These are phyloP conservation scores for Asterophora parasitica DNA, from an alignment of 768 basidiomycete genomes.

Conservation along the genomic window DNA sequence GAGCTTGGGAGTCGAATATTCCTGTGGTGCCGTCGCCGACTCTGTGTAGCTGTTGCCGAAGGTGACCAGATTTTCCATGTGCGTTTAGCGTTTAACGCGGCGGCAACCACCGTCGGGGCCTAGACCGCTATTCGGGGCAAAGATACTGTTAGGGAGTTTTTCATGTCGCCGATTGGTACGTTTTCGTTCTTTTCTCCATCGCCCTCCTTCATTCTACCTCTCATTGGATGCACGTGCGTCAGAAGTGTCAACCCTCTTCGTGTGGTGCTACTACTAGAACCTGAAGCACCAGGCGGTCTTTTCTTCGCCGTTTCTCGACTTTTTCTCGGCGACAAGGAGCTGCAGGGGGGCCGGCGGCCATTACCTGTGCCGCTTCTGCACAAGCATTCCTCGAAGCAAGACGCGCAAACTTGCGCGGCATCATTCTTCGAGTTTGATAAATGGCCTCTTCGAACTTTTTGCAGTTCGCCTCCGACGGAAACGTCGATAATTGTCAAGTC, in stretches of 20 bases:
- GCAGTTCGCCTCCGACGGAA: no score
- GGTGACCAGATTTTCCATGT: constrained; percentile 61
- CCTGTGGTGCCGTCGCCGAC: constrained; percentile 30
- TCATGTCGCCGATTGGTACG: background rate
- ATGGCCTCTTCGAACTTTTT: no score
- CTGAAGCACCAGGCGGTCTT: background rate
- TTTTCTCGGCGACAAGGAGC: no score
- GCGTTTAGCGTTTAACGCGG: constrained; percentile 31
- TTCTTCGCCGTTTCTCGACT: no score
- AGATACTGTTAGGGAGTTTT: background rate
- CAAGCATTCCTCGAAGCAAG: no score
- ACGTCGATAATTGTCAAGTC: no score
- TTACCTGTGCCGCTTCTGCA: no score
- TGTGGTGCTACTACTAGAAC: background rate
- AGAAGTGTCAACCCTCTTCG: background rate
- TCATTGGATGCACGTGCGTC: background rate
- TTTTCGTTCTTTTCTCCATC: background rate
- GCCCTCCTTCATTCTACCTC: background rate
- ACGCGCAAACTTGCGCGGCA: no score
- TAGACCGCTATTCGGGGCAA: background rate
- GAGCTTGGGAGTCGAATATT: constrained; percentile 55
- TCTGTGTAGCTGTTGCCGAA: constrained; percentile 70
- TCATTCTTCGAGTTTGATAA: no score
- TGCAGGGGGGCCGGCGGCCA: no score
- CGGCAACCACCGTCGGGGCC: constrained; percentile 4